Conservation (phyloP, 306 rosid species). For the Luffa aegyptiaca region DNA sequence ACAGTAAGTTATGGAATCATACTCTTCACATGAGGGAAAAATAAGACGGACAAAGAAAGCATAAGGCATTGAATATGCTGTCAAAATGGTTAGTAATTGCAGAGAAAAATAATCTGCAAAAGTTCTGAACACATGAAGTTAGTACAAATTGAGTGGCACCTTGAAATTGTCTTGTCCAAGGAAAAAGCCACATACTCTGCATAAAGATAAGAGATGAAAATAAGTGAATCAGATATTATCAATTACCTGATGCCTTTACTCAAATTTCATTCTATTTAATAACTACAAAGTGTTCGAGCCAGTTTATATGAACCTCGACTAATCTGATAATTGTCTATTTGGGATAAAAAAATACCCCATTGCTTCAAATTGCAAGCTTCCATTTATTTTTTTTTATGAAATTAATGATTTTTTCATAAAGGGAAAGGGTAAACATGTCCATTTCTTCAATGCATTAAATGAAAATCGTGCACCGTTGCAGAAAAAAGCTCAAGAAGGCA, state of each 20-base stretch:
- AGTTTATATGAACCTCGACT: neutral
- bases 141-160: constrained; percentile 36
- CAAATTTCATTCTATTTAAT: neutral
- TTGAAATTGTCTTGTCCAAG: constrained; percentile 73
- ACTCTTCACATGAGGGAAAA: neutral
- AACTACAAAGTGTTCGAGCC: neutral
- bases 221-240: constrained; percentile 7
- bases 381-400: neutral
- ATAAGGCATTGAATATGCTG: neutral
- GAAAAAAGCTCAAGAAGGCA: neutral
- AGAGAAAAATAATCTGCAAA: neutral
- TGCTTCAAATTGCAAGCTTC: neutral
- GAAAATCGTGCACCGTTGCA: neutral
- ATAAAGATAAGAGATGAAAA: constrained; percentile 16
- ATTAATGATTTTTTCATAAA: neutral
- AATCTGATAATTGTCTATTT: neutral
- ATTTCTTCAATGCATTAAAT: neutral
- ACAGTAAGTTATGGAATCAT: neutral
- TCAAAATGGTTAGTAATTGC: neutral
- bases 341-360: neutral
- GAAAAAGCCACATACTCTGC: constrained; percentile 67
- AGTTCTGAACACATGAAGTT: constrained; percentile 3
- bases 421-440: neutral
- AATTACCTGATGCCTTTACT: neutral
- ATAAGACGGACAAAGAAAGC: neutral